phyloP scores from a whole-genome alignment of 768 basidiomycete genomes.

The Mycena floridula region DNA sequence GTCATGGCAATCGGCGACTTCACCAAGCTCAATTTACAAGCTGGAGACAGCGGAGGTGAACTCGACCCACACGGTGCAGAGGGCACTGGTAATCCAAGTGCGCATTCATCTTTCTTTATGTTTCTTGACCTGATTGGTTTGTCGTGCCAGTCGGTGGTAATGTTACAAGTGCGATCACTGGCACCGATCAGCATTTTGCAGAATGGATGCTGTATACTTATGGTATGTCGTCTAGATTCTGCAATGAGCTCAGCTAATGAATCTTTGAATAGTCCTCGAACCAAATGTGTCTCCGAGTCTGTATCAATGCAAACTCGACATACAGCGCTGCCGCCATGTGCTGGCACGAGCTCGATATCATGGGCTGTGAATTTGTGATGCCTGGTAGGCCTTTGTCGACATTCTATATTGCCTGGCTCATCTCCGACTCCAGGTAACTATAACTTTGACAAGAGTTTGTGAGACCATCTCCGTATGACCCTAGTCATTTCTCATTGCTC shows the following conservation, averaged over 20 bases:
- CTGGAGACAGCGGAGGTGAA: constrained; percentile 37
- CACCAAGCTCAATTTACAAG: constrained; percentile 32
- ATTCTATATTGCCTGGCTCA: background rate
- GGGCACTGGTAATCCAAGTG: constrained; percentile 33
- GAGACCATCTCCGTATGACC: constrained; percentile 7
- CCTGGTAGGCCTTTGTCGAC: constrained; percentile 15
- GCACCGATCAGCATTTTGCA: constrained; percentile 27
- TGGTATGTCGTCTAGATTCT: background rate
- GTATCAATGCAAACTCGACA: constrained; percentile 37
- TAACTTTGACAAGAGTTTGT: constrained; percentile 36
- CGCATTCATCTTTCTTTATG: too few species aligned
- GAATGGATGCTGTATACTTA: constrained; percentile 47
- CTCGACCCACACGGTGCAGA: constrained; percentile 39
- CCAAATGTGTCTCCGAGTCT: constrained; percentile 36
- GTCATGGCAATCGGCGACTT: constrained; percentile 37
- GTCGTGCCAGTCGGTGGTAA: constrained; percentile 41
- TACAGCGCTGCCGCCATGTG: constrained; percentile 37
- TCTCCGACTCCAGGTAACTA: constrained; percentile 24
- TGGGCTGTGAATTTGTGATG: constrained; percentile 42
- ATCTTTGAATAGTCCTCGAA: too few species aligned
- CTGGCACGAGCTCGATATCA: constrained; percentile 39
- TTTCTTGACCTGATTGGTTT: too few species aligned
- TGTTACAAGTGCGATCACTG: constrained; percentile 35
- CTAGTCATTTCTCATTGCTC: background rate
- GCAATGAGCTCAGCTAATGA: too few species aligned